Conservation (phyloP, 768 basidiomycete genomes). For the Tubosaeta brunneosetosa region DNA sequence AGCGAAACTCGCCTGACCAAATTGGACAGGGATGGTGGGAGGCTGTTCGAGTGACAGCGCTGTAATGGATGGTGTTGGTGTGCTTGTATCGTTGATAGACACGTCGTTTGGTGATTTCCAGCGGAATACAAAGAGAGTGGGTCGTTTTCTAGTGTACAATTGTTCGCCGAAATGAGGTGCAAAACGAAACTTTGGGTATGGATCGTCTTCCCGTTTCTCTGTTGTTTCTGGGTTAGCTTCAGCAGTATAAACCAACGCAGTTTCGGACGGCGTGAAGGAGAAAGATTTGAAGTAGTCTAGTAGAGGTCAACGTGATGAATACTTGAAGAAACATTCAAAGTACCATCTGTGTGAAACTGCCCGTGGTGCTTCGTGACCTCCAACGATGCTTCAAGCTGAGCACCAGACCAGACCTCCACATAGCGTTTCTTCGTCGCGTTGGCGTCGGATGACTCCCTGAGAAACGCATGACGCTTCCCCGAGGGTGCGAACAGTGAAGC, state of each 20-base stretch:
- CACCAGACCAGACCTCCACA: conserved; percentile 56
- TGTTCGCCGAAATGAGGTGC: conserved; percentile 62
- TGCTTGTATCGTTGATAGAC: conserved; percentile 1
- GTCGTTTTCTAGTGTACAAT: conserved; percentile 46
- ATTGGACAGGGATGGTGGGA: conserved; percentile 28
- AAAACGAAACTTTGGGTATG: conserved; percentile 46
- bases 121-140: conserved; percentile 50
- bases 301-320: not conserved
- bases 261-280: conserved; percentile 51
- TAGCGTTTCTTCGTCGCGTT: conserved; percentile 39
- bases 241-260: conserved; percentile 54
- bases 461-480: conserved; percentile 38
- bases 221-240: conserved; percentile 39
- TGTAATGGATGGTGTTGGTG: conserved; percentile 7
- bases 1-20: conserved; percentile 56
- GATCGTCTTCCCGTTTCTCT: conserved; percentile 21
- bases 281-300: conserved; percentile 50
- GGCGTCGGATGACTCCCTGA: conserved; percentile 35
- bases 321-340: not conserved
- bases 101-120: conserved; percentile 32
- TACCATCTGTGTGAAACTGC: conserved; percentile 61
- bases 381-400: conserved; percentile 39
- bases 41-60: conserved; percentile 12
- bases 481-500: conserved; percentile 42
- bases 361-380: conserved; percentile 59